Conservation (phyloP, 129 eudicot species). For the Chrysanthemum lavandulifolium region DNA sequence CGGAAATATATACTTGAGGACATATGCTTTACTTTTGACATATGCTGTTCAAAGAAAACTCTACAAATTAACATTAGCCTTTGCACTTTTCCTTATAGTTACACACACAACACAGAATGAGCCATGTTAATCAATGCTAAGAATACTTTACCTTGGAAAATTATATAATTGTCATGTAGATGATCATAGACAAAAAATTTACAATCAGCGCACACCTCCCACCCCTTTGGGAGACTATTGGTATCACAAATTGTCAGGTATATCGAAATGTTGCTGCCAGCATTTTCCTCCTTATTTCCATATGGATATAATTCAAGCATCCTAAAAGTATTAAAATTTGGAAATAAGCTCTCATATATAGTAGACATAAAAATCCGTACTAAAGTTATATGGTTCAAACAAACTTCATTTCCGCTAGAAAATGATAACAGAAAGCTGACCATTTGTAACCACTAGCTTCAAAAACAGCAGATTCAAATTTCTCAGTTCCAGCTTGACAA, state of each 20-base stretch:
- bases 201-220: conserved; percentile 11
- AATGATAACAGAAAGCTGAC: neutral
- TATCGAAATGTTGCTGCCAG: conserved; percentile 6
- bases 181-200: conserved; percentile 20
- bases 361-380: neutral
- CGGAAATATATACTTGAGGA: no score
- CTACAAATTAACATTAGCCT: no score
- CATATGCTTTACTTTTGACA: neutral
- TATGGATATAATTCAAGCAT: conserved; percentile 23
- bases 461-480: conserved; percentile 21
- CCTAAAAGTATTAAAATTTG: neutral
- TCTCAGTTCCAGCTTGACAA: neutral
- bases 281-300: neutral
- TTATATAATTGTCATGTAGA: neutral
- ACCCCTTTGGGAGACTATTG: neutral
- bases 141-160: conserved; percentile 17
- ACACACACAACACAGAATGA: no score
- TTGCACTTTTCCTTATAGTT: no score
- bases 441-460: conserved; percentile 33
- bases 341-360: neutral
- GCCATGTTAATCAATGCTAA: neutral
- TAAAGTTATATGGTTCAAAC: neutral
- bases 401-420: neutral
- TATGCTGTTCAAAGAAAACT: neutral
- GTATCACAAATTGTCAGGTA: conserved; percentile 13